Base-by-base conservation (phyloP, 1,139 yeast species). In the Hyphopichia wangnamkhiaoensis region DNA sequence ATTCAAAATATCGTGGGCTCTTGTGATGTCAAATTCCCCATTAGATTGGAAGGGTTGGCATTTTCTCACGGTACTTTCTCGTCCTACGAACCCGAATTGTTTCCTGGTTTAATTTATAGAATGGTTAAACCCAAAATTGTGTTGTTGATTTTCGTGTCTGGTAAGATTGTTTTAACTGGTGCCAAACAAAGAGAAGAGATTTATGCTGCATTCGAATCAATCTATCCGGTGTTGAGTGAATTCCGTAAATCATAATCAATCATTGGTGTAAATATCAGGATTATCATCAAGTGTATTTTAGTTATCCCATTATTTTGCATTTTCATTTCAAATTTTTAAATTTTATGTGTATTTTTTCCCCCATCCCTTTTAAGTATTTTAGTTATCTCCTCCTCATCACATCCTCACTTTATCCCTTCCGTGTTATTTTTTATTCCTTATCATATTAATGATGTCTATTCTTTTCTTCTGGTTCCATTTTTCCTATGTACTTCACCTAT, bases 51-150 rank as follows among this genome's bases (percentile, higher is more conserved):
- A 71, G 99, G 99, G 44, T 77, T 93, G 59, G 98, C 98, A 10
- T 94, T 91, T 63, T 84, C 95, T 52, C 99, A 93, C 78, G 98
- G 98, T 49, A 90, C 96, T 73, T 93, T 93, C 93, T 87, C 96
- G 52, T 88, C 96, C 12, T 93, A 93, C 62, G 99, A 93, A 68
- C 99, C 99, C 4, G 99, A 93, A 68, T 74, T 93, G 61, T 93
- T 93, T 66, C 99, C 99, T 3, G 99, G 99, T 59, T 79, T 93
- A 56, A 93, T 93, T 70, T 93, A 93, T 75, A 90, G 99, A 78
- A 93, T 93, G 99, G 98, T 93, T 56, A 93, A 93, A 63, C 99
- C 99, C 17, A 93, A 93, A 63, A 93, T 93, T 68, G 99, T 93
- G 44, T 71, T 93, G 60, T 78, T 93, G 69, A 91, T 93, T 58